Evolutionary conservation across 148 eudicot species (phyloP), one percentile per base, ranked within the genome.

Genomic region (Fallopia convolvulus): DNA sequence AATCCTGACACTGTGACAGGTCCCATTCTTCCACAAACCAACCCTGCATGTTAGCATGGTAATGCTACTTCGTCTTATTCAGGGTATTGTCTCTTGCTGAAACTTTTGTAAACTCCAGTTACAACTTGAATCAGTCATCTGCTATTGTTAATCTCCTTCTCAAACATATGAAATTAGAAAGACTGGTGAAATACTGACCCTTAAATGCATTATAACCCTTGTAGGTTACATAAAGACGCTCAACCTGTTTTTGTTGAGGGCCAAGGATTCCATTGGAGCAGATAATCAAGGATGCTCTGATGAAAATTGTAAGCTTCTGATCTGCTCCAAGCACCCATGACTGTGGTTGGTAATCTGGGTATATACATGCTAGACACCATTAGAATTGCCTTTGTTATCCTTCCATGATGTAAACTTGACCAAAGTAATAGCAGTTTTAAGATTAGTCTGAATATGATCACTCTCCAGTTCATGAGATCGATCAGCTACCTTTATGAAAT

Each of bases 1-100:
- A 91, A 90, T 75, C 98, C 97, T 42, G 98, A 93, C 30, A 87
- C 89, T 39, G 93, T 88, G 66, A 78, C 90, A 81, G 94, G 98
- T 50, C 98, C 94, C n/a, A 71, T 89, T 70, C 83, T 91, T 70
- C 93, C 97, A 36, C 94, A 94, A 66, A 88, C 76, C 86, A 94
- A n/a, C n/a, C n/a, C n/a, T n/a, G n/a, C n/a, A n/a, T n/a, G n/a
- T n/a, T 40, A 93, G 97, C 89, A 86, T 93, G 90, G 77, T 72
- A 11, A 79, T 84, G 76, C 12, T 89, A 72, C 90, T 87, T 75
- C 85, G 81, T 44, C 93, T 93, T 80, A 81, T 93, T 74, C 78
- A 90, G 81, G 98, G 97, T 93, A 72, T 5, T 32, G 30, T 32
- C 8, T 40, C 8, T 49, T n/a, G 46, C 40, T 50, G 6, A 52